Evolutionary conservation across 345 rosid genomes (phyloP).

Genomic region (Pistacia atlantica): DNA sequence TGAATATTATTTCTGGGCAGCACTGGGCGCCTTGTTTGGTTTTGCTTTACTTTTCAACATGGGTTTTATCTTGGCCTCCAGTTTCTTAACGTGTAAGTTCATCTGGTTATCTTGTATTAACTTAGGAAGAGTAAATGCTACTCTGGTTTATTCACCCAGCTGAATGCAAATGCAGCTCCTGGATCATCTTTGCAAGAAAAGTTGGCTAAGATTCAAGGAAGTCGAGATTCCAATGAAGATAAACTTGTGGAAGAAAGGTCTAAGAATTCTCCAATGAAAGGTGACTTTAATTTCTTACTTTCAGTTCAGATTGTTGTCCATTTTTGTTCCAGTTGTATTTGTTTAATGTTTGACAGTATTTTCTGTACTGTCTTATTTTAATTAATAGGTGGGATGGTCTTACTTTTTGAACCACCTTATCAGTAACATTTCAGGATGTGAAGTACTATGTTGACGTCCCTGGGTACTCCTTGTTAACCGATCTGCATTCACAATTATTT

Average conservation of each 20-base stretch:
- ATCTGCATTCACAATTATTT: neutral
- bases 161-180: too few species aligned
- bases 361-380: neutral
- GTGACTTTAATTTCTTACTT: neutral
- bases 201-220: constrained; percentile 30
- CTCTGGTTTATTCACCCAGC: neutral
- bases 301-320: neutral
- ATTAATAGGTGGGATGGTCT: constrained; percentile 50
- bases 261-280: too few species aligned
- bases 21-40: constrained; percentile 57
- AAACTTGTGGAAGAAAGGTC: too few species aligned
- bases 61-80: constrained; percentile 59
- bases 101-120: neutral
- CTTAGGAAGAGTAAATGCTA: neutral
- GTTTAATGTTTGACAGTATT: neutral
- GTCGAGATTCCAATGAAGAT: too few species aligned
- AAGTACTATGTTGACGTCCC: constrained; percentile 59
- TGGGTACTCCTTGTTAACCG: constrained; percentile 36
- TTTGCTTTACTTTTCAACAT: constrained; percentile 59
- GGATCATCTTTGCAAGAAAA: neutral
- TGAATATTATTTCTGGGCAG: constrained; percentile 56
- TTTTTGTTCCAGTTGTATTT: neutral
- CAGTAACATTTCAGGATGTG: constrained; percentile 55
- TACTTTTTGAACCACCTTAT: neutral
- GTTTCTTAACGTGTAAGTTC: constrained; percentile 60